Conservation (phyloP, 345 rosid species). For the Rhizophora mangle region DNA sequence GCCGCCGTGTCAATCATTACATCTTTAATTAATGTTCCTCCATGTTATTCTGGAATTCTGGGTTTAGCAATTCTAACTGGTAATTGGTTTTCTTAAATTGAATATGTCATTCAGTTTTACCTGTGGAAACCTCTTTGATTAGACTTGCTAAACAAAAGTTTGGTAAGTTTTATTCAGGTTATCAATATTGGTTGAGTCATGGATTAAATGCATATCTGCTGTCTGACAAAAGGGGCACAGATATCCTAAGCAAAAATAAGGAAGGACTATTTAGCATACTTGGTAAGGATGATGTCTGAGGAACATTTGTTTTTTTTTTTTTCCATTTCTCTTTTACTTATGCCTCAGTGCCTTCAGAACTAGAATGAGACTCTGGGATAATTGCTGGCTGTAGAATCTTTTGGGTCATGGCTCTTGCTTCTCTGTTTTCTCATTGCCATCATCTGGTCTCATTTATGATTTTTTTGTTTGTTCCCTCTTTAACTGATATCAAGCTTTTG, state of each 20-base stretch:
- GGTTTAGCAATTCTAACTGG: constrained; percentile 65
- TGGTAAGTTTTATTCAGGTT: constrained; percentile 48
- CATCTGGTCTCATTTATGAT: not conserved
- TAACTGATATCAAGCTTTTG: not conserved
- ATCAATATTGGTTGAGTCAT: constrained; percentile 60
- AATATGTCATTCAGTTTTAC: constrained; percentile 4
- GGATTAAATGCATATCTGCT: constrained; percentile 72
- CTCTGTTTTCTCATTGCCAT: no score
- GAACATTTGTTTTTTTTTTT: not conserved
- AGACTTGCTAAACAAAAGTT: not conserved
- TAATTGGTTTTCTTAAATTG: constrained; percentile 20
- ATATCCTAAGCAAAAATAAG: constrained; percentile 75
- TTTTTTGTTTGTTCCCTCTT: not conserved
- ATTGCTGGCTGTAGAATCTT: no score
- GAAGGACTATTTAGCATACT: constrained; percentile 81
- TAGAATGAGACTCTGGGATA: no score
- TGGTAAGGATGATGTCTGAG: constrained; percentile 41
- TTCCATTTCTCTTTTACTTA: not conserved
- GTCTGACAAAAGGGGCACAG: constrained; percentile 63
- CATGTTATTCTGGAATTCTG: constrained; percentile 66
- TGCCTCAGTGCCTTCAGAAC: not conserved
- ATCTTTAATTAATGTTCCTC: constrained; percentile 53
- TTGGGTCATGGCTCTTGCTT: no score
- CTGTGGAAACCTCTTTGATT: constrained; percentile 14
- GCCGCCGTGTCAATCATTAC: constrained; percentile 74